Evolutionary conservation across 257 asterid genomes (phyloP).

Genomic region (Ehretia macrophylla): DNA sequence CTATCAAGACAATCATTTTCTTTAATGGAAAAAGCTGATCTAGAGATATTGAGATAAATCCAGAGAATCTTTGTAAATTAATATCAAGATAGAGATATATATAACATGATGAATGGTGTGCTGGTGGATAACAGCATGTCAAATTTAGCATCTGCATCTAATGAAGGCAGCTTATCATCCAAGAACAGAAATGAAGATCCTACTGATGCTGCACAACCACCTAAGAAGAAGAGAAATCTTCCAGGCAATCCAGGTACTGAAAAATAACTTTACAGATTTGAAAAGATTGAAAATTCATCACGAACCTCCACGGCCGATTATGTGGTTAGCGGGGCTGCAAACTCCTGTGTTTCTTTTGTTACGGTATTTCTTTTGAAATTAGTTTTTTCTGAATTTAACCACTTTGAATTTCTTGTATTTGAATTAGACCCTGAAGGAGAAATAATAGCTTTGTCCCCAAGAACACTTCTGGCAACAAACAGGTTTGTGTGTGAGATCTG

Average conservation of each 20-base stretch:
- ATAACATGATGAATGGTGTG: neutral
- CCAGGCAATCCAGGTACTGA: slow-evolving; percentile 1
- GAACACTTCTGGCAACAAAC: neutral
- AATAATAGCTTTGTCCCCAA: neutral
- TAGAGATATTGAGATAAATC: neutral
- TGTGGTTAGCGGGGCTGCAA: too few relatives aligned
- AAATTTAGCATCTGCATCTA: neutral
- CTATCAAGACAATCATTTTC: too few relatives aligned
- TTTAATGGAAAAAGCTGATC: neutral
- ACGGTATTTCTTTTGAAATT: too few relatives aligned
- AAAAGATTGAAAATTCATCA: too few relatives aligned
- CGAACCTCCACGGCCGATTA: too few relatives aligned
- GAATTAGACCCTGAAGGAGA: neutral
- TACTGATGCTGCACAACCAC: neutral
- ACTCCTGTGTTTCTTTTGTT: too few relatives aligned
- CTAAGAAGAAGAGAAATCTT: neutral
- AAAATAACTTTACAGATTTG: too few relatives aligned
- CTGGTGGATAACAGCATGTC: neutral
- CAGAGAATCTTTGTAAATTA: too few relatives aligned
- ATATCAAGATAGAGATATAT: neutral
- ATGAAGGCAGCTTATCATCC: neutral
- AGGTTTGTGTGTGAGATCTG: neutral
- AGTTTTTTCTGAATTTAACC: too few relatives aligned
- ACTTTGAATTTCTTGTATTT: too few relatives aligned
- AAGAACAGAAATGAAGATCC: neutral